Evolutionary conservation across 164 flowering plant species (phyloP), one percentile per base, ranked within the genome.

Genomic region (Sextonia rubra): DNA sequence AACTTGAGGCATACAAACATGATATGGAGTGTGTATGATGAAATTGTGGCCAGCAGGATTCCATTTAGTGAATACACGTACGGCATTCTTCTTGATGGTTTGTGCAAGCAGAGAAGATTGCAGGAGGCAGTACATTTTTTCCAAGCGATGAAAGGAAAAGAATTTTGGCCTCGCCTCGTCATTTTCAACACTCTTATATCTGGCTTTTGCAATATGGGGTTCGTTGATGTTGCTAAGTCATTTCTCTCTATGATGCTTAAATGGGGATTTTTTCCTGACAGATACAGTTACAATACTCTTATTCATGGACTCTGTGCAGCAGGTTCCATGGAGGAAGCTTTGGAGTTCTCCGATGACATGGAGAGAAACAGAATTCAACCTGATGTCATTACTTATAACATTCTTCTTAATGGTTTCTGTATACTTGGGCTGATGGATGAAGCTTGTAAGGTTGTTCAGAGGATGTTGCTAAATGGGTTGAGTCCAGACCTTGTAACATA

Each of bases 241-340:
- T 82, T 87, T 68, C 79, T 90, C 55, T 84, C 88, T 74, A 67
- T 78, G 85, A 89, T 92, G 89, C 77, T 87, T 25, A 88, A 90
- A 74, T 78, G 29, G 77, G 92, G 96, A 68, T 64, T 88, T 3
- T 64, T 68, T 79, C 94, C 91, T 37, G 92, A 89, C 83, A 63
- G 62, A 11, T 90, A 82, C 73, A 89, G 87, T 82, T 90, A 87
- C 69, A 92, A 89, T 80, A 88, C 89, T 58, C 90, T 92, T 71
- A 85, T 90, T 76, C 86, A 89, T 83, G 94, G 94, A 65, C 80
- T 89, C 6, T 88, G 88, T 81, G 68, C 76, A 68, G 84, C 81
- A 64, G 92, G 94, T 76, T 86, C 83, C 32, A 66, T 90, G 78
- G 88, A 84, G 73, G 93, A 89, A 77, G 95, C 97, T 12, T 67